Evolutionary conservation across 2,329 filamentous ascomycete species (phyloP), one percentile per base, ranked within the genome.

Genomic region (Ceratocystis colombiana): DNA sequence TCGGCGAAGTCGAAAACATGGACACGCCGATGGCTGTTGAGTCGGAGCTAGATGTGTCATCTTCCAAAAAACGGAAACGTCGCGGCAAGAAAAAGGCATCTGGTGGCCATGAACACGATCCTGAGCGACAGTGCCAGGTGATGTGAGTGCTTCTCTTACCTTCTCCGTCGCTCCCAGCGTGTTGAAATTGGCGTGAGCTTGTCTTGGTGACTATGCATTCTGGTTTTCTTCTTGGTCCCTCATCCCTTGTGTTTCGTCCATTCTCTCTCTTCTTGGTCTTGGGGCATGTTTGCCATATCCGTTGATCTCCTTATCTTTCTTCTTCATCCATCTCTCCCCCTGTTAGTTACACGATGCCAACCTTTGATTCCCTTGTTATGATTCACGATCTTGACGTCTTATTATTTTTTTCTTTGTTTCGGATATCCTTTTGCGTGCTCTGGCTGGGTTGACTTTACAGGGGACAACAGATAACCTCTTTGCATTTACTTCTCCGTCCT

Each of bases 1-100:
- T 62, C 8, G 64, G 28, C 15, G 64, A 66, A 10, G 28, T 28
- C 10, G 64, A 66, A 28, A 25, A 37, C 30, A 20, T 59, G 30
- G 28, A 37, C 33, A 53, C 62, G 25, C 44, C 46, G 12, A 17
- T 53, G 30, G 33, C 30, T 17, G 44, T 53, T 7, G 62, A 64
- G 30, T 28, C 48, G 12, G 62, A 55, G 15, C 7, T 45, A 5
- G 45, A 67, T 22, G 63, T 30, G 30, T n/a, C 33, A 7, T 41
- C 28, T 22, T 64, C 50, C 4, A 68, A 68, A 53, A 57, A 61
- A 33, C 59, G 64, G 5, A 61, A 44, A 15, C 64, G 64, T 7
- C 67, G 67, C 1, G 64, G 64, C 8, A 68, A 68, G 64, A 68
- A 68, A 30, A 59, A 45, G 53, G 61, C 61, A 41, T 33, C 53